phyloP scores from a whole-genome alignment of 2,329 filamentous ascomycete species.

The Didymella lethalis region DNA sequence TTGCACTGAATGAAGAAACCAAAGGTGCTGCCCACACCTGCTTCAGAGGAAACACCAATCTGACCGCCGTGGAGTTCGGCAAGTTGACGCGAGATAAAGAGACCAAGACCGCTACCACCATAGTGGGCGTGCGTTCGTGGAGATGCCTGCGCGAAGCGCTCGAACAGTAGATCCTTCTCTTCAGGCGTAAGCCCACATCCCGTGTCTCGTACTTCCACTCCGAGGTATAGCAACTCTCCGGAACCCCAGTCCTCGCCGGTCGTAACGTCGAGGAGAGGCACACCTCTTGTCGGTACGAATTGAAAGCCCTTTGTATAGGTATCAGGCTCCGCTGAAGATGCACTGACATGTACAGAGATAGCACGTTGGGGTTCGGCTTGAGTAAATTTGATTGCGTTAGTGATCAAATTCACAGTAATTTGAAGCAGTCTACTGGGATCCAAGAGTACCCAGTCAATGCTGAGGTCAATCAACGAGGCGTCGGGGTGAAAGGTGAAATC shows the following conservation, averaged over 20 bases:
- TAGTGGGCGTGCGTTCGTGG: constrained; percentile 48
- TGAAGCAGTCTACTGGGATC: constrained; percentile 55
- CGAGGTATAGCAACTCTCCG: constrained; percentile 39
- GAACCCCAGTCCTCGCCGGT: constrained; percentile 40
- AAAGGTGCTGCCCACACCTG: constrained; percentile 45
- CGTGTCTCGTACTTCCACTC: constrained; percentile 45
- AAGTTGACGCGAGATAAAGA: constrained; percentile 49
- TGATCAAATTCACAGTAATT: constrained; percentile 54
- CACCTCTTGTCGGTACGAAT: constrained; percentile 37
- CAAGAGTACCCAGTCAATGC: constrained; percentile 52
- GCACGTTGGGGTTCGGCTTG: constrained; percentile 43
- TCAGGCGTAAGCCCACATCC: constrained; percentile 43
- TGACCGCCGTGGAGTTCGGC: constrained; percentile 48
- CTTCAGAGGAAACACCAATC: constrained; percentile 44
- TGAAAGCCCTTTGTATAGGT: constrained; percentile 30
- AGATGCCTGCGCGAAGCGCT: constrained; percentile 45
- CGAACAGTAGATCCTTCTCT: constrained; percentile 44
- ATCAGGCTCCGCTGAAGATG: constrained; percentile 44
- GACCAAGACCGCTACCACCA: constrained; percentile 47
- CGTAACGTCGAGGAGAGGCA: constrained; percentile 26
- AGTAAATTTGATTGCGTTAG: constrained; percentile 59
- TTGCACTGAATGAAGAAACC: constrained; percentile 46
- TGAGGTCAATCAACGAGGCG: constrained; percentile 43
- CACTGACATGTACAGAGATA: constrained; percentile 52
- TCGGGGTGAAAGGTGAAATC: constrained; percentile 45